Conservation (phyloP, 495 filamentous ascomycete genomes). For the Xylaria nigripes region DNA sequence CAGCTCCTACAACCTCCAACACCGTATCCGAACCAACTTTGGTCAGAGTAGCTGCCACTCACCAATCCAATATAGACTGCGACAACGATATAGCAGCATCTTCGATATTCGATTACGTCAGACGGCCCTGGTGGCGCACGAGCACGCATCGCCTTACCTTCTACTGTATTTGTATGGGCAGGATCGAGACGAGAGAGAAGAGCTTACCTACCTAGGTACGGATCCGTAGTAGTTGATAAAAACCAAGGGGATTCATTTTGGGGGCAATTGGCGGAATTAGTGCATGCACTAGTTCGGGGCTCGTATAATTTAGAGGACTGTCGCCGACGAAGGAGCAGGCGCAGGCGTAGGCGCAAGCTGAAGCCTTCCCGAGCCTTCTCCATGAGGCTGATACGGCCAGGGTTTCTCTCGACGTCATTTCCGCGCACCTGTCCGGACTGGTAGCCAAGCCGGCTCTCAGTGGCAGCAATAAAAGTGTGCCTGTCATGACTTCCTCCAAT, state of each 20-base stretch:
- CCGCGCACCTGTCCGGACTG: constrained; percentile 7
- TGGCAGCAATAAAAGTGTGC: background rate
- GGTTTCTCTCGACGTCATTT: background rate
- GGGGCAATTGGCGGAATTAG: background rate
- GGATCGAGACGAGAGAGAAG: background rate
- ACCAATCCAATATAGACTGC: background rate
- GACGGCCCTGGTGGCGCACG: background rate
- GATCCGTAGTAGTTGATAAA: background rate
- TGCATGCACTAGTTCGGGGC: background rate
- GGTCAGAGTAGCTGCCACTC: background rate
- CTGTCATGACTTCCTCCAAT: constrained; percentile 31
- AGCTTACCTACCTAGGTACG: too few species aligned
- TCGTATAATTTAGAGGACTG: background rate
- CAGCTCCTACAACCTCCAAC: background rate
- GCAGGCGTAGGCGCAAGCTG: background rate
- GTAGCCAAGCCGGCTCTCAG: constrained; percentile 2
- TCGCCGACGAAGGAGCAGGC: background rate
- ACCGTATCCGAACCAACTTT: background rate
- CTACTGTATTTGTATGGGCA: background rate
- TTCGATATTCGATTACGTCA: background rate
- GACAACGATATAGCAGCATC: background rate
- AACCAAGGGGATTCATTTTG: background rate
- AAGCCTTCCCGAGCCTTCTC: background rate
- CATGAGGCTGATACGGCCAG: constrained; percentile 5
- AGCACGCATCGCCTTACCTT: background rate